Conservation (phyloP, 1,139 yeast genomes). For the Pichia sp. region DNA sequence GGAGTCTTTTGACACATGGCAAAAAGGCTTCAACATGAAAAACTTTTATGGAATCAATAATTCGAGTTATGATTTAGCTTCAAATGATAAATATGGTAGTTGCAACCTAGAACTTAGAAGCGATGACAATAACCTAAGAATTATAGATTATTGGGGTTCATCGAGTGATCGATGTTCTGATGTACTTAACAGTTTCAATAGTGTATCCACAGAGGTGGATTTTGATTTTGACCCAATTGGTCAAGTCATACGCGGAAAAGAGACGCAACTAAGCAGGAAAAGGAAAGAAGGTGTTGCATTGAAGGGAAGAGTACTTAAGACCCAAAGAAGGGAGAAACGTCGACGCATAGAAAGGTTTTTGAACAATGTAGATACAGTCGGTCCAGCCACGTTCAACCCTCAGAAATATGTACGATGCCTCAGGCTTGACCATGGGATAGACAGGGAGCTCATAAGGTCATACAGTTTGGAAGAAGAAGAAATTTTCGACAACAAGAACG, state of each 20-base stretch:
- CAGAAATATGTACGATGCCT: not conserved
- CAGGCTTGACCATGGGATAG: not conserved
- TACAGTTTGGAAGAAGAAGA: not conserved
- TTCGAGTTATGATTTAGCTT: slow-evolving; percentile 13
- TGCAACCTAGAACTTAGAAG: not conserved
- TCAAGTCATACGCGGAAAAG: not conserved
- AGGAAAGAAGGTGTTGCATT: not conserved
- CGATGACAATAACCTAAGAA: not conserved
- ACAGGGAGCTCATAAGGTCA: not conserved
- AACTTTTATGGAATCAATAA: slow-evolving; percentile 13
- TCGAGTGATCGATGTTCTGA: not conserved
- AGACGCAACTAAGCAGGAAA: not conserved
- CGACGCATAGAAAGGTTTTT: not conserved
- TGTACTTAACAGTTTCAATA: slow-evolving; percentile 2
- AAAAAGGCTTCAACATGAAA: slow-evolving; percentile 17
- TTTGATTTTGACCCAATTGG: slow-evolving; percentile 8
- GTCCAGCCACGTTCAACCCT: no score
- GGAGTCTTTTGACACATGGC: slow-evolving; percentile 16
- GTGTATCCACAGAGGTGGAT: slow-evolving; percentile 7
- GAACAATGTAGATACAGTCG: not conserved
- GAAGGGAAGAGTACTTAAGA: not conserved
- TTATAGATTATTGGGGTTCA: slow-evolving; percentile 5
- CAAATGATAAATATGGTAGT: slow-evolving; percentile 1
- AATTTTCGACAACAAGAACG: not conserved
- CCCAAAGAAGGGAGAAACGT: slow-evolving; percentile 5